Evolutionary conservation across 371 early-diverging fungal species (phyloP).

Genomic region (Apophysomyces sp.): DNA sequence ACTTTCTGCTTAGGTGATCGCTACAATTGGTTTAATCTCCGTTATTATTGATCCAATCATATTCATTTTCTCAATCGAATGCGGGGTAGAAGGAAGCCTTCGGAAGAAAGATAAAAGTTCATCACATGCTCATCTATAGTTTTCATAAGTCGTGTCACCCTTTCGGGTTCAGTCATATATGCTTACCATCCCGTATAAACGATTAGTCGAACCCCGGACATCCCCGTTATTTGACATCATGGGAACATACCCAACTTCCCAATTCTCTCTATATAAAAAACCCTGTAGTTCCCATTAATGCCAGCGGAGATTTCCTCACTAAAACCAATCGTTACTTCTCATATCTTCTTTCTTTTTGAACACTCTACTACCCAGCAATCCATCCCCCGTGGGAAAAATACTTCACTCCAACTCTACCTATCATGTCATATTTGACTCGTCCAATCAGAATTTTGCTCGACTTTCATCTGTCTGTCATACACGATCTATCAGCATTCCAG

Average conservation of each 20-base stretch:
- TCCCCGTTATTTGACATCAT: slow-evolving; percentile 11
- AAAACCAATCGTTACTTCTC: too few relatives aligned
- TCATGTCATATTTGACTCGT: too few relatives aligned
- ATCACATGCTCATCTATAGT: neutral
- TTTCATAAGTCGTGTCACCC: neutral
- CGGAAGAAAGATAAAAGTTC: neutral
- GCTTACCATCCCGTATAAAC: slow-evolving; percentile 10
- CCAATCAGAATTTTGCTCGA: too few relatives aligned
- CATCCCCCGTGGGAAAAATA: too few relatives aligned
- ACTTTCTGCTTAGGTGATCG: slow-evolving; percentile 1
- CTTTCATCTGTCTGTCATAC: too few relatives aligned
- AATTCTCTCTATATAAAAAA: neutral
- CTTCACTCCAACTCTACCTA: too few relatives aligned
- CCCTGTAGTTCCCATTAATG: too few relatives aligned
- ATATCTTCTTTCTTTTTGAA: neutral
- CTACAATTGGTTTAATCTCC: neutral
- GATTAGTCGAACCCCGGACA: slow-evolving; percentile 22
- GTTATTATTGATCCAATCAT: neutral
- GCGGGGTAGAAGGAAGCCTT: neutral
- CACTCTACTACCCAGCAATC: neutral
- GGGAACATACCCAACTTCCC: neutral
- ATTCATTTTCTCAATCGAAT: neutral
- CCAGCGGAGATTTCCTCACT: too few relatives aligned
- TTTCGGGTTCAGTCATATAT: too few relatives aligned
- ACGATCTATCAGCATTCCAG: too few relatives aligned